Percentiles rank a stretch among this genome's conserved stretches.
These are phyloP conservation scores for Fusarium compactum DNA, from an alignment of 2,329 filamentous ascomycete genomes.

Conservation along the genomic window DNA sequence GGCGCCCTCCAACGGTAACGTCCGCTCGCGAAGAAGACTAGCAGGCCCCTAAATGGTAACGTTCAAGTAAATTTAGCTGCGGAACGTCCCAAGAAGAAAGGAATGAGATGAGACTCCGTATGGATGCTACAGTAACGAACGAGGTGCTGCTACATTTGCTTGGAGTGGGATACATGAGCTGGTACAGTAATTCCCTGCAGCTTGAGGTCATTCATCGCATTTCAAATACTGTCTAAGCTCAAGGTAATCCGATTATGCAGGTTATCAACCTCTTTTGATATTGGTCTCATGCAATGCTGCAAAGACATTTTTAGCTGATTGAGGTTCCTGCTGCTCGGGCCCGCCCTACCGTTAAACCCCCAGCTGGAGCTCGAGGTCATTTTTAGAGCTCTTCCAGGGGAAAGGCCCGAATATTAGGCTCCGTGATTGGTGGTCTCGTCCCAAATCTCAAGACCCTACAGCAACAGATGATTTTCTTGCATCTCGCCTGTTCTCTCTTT, in stretches of 20 bases:
- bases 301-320: neutral
- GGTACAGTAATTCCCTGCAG: neutral
- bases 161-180: neutral
- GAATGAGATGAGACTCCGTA: neutral
- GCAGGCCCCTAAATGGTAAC: slow-evolving; percentile 11
- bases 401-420: slow-evolving; percentile 43
- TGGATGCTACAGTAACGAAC: slow-evolving; percentile 4
- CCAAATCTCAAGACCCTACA: slow-evolving; percentile 1
- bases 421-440: slow-evolving; percentile 35
- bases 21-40: slow-evolving; percentile 21
- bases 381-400: slow-evolving; percentile 36
- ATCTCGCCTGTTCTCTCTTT: slow-evolving; percentile 3
- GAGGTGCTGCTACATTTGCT: neutral
- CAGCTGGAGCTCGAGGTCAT: slow-evolving; percentile 31
- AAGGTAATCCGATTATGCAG: neutral
- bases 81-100: neutral
- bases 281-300: slow-evolving; percentile 4
- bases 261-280: slow-evolving; percentile 1
- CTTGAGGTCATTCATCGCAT: slow-evolving; percentile 2
- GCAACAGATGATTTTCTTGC: slow-evolving; percentile 3
- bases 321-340: neutral
- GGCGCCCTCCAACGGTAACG: slow-evolving; percentile 30
- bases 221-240: neutral
- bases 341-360: slow-evolving; percentile 27
- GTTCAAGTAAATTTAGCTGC: slow-evolving; percentile 5